These are phyloP conservation scores for Ceratocystis albifundus DNA, from an alignment of 2,329 filamentous ascomycete species.

Conservation along the genomic window DNA sequence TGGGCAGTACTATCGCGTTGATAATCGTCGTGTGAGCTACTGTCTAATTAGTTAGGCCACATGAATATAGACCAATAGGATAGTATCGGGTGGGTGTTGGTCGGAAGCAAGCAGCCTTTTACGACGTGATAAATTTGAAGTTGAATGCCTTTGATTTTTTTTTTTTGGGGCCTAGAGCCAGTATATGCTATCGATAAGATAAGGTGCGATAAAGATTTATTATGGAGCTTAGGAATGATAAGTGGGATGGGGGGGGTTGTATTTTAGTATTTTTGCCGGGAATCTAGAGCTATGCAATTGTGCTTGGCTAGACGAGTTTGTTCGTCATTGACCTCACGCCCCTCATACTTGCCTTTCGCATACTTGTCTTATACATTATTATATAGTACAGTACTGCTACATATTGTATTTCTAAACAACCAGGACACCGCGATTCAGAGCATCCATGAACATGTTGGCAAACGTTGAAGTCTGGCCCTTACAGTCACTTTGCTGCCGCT, in stretches of 20 bases:
- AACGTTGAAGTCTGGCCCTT: slow-evolving; percentile 38
- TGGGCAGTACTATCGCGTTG: too few relatives aligned
- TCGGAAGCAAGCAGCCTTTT: not conserved
- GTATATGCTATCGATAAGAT: slow-evolving; percentile 3
- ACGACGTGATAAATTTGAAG: slow-evolving; percentile 4
- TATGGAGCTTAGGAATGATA: too few relatives aligned
- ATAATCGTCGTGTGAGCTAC: too few relatives aligned
- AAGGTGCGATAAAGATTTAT: not conserved
- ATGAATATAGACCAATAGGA: too few relatives aligned
- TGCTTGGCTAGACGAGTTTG: too few relatives aligned
- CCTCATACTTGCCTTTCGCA: too few relatives aligned
- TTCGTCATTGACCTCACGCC: too few relatives aligned
- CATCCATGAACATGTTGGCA: slow-evolving; percentile 42
- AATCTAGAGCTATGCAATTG: not conserved
- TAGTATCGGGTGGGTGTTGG: not conserved
- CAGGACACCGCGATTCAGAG: slow-evolving; percentile 29
- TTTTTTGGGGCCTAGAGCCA: not conserved
- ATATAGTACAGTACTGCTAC: too few relatives aligned
- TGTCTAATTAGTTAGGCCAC: too few relatives aligned
- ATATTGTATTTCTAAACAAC: not conserved
- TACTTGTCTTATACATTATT: too few relatives aligned
- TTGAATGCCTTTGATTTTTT: slow-evolving; percentile 2
- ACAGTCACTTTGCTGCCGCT: slow-evolving; percentile 44
- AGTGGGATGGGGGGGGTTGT: not conserved
- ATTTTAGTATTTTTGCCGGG: not conserved